Base-by-base conservation (phyloP, 345 rosid genomes). In the Ceriops tagal region DNA sequence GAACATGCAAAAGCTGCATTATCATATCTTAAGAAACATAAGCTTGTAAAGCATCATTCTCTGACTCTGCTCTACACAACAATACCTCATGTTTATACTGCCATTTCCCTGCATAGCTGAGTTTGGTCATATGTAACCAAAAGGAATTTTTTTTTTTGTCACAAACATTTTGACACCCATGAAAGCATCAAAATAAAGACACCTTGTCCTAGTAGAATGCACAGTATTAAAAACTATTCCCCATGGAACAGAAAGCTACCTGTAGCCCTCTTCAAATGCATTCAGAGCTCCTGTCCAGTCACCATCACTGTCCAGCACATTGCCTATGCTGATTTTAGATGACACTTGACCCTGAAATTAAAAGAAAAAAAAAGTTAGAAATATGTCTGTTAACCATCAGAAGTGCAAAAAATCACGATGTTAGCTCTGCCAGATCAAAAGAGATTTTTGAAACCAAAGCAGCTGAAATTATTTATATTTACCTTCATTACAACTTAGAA, bases 311-410 rank as follows among this genome's bases (percentile, higher is more conserved):
- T 95, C 98, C 85, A 88, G 74, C 64, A 80, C 82, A 73, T 80
- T 78, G 67, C 99, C 99, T 20, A 92, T 87, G 70, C 82, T 87
- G 61, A 88, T 87, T 82, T 89, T 95, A 67, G 91, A 89, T 39
- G 89, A 65, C 60, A 93, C 97, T 81, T 89, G 97, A 73, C 99
- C 99, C 98, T 95, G 83, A 78, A 81, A 69, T 56, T 31, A 61
- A 74, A 58, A 81, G 65, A 80, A 65, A 26, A 69, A 60, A 37
- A n/a, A 26, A 62, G 73, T 78, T 71, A 79, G 74, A 35, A 43
- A 43, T 13, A 43, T 0, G 15, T 43, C 30, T 75, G 64, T 19
- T 51, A 34, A 69, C 62, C 66, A 61, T 59, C 58, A 75, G 16
- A 53, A 26, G 35, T 62, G 64, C 34, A 63, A 16, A 11, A 43